Base-by-base conservation (phyloP, 352 stramenopile genomes). In the Plasmopara viticola region DNA sequence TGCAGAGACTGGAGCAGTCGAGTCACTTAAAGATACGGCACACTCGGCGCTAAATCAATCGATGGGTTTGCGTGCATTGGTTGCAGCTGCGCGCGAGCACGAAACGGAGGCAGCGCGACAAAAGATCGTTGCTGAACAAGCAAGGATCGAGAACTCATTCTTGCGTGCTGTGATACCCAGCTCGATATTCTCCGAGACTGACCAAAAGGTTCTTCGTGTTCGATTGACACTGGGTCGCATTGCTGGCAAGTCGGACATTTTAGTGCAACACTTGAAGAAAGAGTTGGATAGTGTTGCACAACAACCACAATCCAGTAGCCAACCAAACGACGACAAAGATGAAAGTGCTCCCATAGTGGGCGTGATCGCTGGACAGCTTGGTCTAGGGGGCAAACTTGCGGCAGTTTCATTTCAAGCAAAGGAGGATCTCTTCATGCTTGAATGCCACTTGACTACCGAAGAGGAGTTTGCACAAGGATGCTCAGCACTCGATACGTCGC, bases 41-140 rank as follows among this genome's bases (percentile, higher is more conserved):
- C 83, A 94, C 51, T 59, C 69, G 48, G 78, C 82, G 2, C 41
- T 93, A 12, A 91, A 82, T 43, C 78, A 90, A 46, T 89, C 72
- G 1, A 79, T 93, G 74, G 72, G 66, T 3, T 56, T 93, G 35
- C 79, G 83, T n/a, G 54, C 66, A 14, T 46, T 87, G 29, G 72
- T 77, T 3, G 74, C 76, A 6, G 64, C 69, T 20, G 76, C 83
- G 15, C 78, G 76, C 9, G 72, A 86, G 40, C 73, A 83, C 42
- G 77, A 87, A 51, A 74, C 69, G 0, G 76, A 90, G 31, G 83
- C 83, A 15, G 75, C 74, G 0, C 88, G 82, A 48, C 73, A 89
- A 40, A 77, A 75, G 40, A 80, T 90, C 42, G 68, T 80, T 15
- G 68, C 74, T 4, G 71, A 88, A 31, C 74, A 87, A 45, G 73